A percentile compares a stretch with the other conserved stretches of the same genome.
These are phyloP conservation scores for Ophiosphaerella herpotricha DNA, from an alignment of 2,329 filamentous ascomycete species.

Conservation along the genomic window DNA sequence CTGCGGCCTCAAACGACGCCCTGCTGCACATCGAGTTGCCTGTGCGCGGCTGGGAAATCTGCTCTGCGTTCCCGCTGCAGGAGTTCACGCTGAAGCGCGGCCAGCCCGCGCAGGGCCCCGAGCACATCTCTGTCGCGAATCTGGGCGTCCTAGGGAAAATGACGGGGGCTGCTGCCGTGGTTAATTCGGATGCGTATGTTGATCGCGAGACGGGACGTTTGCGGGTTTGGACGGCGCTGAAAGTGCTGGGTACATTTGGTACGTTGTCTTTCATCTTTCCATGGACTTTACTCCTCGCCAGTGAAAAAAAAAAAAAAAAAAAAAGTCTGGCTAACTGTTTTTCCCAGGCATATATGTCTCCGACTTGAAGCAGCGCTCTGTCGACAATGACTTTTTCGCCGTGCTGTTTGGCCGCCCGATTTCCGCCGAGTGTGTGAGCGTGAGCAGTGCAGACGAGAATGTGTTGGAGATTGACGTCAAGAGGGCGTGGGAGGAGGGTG, in stretches of 20 bases:
- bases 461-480: constrained; percentile 79
- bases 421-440: constrained; percentile 66
- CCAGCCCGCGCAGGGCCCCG: constrained; percentile 41
- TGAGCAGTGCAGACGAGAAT: constrained; percentile 57
- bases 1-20: constrained; percentile 49
- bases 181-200: constrained; percentile 63
- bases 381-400: constrained; percentile 71
- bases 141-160: constrained; percentile 86
- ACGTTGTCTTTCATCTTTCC: constrained; percentile 30
- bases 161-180: constrained; percentile 81
- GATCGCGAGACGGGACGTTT: constrained; percentile 63
- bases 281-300: no score
- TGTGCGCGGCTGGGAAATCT: constrained; percentile 75
- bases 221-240: constrained; percentile 70
- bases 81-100: constrained; percentile 55
- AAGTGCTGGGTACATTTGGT: constrained; percentile 78
- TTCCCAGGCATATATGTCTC: constrained; percentile 75
- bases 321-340: constrained; percentile 8
- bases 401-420: constrained; percentile 74
- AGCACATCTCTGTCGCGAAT: constrained; percentile 63
- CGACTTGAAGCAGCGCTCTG: constrained; percentile 62
- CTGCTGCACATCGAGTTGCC: constrained; percentile 68
- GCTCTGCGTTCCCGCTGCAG: constrained; percentile 72
- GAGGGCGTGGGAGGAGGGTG: constrained; percentile 76
- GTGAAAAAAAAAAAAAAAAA: no score